Conservation (phyloP, 768 basidiomycete species). For the Mrakia frigida region DNA sequence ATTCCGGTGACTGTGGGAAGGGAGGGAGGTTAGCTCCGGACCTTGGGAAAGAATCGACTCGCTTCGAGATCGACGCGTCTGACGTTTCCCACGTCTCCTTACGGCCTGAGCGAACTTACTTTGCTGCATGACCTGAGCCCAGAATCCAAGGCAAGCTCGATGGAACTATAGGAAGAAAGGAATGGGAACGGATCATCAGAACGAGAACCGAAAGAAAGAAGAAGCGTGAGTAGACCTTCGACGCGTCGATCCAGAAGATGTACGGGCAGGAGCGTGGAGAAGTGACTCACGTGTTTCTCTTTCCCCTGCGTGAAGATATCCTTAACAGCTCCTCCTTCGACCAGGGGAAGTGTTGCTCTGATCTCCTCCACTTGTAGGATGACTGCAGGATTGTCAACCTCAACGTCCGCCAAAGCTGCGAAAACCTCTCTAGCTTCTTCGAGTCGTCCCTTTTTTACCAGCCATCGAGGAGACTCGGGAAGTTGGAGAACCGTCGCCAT, state of each 20-base stretch:
- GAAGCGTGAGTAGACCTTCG: no score
- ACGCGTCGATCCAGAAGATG: no score
- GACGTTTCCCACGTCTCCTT: no score
- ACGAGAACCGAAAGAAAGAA: no score
- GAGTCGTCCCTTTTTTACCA: constrained; percentile 54
- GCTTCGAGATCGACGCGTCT: no score
- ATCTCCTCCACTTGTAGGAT: constrained; percentile 48
- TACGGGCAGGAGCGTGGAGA: no score
- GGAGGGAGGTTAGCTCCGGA: no score
- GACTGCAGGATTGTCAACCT: constrained; percentile 50
- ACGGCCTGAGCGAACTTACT: background rate
- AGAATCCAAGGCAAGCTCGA: constrained; percentile 54
- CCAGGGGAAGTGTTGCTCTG: constrained; percentile 19
- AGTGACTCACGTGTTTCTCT: constrained; percentile 50
- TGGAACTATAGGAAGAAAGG: constrained; percentile 46
- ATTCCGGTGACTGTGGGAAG: constrained; percentile 1
- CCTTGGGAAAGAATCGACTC: no score
- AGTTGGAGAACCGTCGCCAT: constrained; percentile 38
- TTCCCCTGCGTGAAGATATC: constrained; percentile 57
- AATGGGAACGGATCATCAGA: no score
- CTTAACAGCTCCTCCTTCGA: constrained; percentile 47
- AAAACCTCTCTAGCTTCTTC: constrained; percentile 60
- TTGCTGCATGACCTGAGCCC: constrained; percentile 50
- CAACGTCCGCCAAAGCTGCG: constrained; percentile 57
- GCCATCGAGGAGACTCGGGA: constrained; percentile 48